phyloP scores from a whole-genome alignment of 139 green algal species.

The Tetraselmis striata region DNA sequence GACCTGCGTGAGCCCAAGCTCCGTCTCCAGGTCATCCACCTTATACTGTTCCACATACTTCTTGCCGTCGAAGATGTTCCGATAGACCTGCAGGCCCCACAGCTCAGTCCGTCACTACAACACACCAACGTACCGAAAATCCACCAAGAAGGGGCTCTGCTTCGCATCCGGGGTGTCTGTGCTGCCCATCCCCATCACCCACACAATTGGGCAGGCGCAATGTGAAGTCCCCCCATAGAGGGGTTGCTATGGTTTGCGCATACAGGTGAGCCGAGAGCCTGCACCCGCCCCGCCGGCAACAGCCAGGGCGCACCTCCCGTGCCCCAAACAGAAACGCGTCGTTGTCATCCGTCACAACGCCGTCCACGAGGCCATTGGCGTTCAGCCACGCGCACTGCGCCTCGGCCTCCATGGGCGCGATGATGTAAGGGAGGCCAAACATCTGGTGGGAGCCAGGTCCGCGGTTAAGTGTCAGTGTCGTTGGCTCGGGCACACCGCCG shows the following conservation, averaged over 20 bases:
- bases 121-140: background rate
- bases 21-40: constrained; percentile 59
- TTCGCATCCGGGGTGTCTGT: too few species aligned
- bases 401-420: constrained; percentile 89
- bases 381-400: constrained; percentile 93
- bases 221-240: too few species aligned
- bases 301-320: background rate
- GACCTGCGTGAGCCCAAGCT: constrained; percentile 71
- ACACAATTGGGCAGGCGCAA: too few species aligned
- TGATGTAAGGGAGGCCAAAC: constrained; percentile 97
- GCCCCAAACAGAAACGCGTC: constrained; percentile 97
- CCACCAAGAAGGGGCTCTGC: too few species aligned
- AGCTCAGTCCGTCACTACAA: background rate
- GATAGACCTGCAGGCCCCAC: constrained; percentile 59
- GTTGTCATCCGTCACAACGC: constrained; percentile 95
- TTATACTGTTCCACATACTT: constrained; percentile 94
- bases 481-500: too few species aligned
- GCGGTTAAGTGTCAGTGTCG: too few species aligned
- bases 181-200: too few species aligned
- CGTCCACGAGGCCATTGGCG: constrained; percentile 79
- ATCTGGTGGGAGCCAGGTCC: constrained; percentile 38
- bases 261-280: too few species aligned
- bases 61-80: constrained; percentile 66
- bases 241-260: too few species aligned
- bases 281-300: too few species aligned